phyloP scores from a whole-genome alignment of 495 filamentous ascomycete genomes.

The Aspergillus carlsbadensis region DNA sequence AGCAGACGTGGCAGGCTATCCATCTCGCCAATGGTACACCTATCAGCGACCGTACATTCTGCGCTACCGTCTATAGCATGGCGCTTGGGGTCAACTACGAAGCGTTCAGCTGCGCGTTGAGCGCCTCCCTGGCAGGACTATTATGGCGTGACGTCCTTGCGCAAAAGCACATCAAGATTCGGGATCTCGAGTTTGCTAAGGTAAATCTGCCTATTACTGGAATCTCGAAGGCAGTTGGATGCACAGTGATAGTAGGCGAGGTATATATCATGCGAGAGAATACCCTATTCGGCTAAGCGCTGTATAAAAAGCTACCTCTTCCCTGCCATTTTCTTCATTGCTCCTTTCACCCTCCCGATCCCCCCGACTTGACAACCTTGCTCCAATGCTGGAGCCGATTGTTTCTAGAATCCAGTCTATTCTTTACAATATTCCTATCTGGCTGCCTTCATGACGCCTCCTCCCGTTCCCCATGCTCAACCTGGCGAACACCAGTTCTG shows the following conservation, averaged over 20 bases:
- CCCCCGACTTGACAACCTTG: too few relatives aligned
- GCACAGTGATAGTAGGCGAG: slow-evolving; percentile 5
- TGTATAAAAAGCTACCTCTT: too few relatives aligned
- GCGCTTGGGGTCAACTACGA: slow-evolving; percentile 12
- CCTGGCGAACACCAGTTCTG: slow-evolving; percentile 27
- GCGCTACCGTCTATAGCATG: slow-evolving; percentile 14
- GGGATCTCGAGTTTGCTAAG: slow-evolving; percentile 5
- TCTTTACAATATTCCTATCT: too few relatives aligned
- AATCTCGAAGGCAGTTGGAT: slow-evolving; percentile 9
- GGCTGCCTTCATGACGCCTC: too few relatives aligned
- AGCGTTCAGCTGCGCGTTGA: slow-evolving; percentile 11
- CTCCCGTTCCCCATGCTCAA: slow-evolving; percentile 18
- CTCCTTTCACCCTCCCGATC: too few relatives aligned
- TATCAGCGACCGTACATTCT: slow-evolving; percentile 11
- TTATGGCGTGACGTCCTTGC: slow-evolving; percentile 11
- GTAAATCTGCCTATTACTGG: slow-evolving; percentile 8
- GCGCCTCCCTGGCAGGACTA: slow-evolving; percentile 6
- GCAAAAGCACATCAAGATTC: slow-evolving; percentile 5
- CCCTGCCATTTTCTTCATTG: too few relatives aligned
- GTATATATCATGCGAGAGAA: slow-evolving; percentile 13
- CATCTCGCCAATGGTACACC: not conserved
- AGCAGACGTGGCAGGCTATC: slow-evolving; percentile 8
- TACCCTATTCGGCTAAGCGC: too few relatives aligned
- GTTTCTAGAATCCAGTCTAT: too few relatives aligned
- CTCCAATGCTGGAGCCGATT: too few relatives aligned